These are phyloP conservation scores for Kwoniella shandongensis DNA, from an alignment of 768 basidiomycete genomes.

Conservation along the genomic window DNA sequence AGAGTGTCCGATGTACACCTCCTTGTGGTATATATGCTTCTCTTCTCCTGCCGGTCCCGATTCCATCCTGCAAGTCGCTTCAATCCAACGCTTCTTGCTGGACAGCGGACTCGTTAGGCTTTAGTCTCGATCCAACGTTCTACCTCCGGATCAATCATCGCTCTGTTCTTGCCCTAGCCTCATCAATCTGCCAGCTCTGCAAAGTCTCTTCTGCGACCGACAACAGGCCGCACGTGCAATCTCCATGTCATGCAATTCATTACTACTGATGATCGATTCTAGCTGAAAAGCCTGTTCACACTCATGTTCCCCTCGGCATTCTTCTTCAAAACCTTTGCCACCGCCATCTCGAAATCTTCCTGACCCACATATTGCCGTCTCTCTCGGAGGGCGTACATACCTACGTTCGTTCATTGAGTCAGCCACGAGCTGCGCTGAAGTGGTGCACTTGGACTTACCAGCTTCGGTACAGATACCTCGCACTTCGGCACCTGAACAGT, in stretches of 20 bases:
- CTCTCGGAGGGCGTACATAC: constrained; percentile 96
- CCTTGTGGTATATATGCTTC: no score
- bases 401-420: constrained; percentile 54
- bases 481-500: constrained; percentile 96
- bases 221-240: no score
- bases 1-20: no score
- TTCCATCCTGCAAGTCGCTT: no score
- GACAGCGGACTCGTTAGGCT: no score
- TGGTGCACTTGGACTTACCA: constrained; percentile 58
- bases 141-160: no score
- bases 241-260: constrained; percentile 5
- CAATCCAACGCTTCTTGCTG: no score
- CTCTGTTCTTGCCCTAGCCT: no score
- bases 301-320: constrained; percentile 93
- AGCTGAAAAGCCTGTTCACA: constrained; percentile 84
- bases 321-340: constrained; percentile 96
- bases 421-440: not conserved
- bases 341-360: constrained; percentile 98
- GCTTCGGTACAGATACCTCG: constrained; percentile 96
- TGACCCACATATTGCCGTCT: constrained; percentile 91
- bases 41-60: no score
- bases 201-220: no score
- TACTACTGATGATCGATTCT: constrained; percentile 15
- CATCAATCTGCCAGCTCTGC: no score
- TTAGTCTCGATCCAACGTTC: no score